Conservation (phyloP, 148 eudicot species). For the Cornus florida region DNA sequence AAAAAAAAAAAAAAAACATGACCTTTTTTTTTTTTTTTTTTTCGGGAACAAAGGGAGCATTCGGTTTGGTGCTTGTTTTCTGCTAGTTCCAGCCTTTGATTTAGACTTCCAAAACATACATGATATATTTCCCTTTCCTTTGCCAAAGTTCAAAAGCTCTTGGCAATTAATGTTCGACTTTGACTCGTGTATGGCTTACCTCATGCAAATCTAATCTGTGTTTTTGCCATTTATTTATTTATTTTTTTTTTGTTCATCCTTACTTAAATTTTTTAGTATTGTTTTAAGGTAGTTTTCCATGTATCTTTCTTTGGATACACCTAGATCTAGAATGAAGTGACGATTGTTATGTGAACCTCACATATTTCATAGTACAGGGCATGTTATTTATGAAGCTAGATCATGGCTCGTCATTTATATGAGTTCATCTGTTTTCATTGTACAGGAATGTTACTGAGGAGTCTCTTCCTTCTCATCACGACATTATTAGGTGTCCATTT, state of each 20-base stretch:
- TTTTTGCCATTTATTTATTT: no score
- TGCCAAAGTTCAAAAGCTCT: background rate
- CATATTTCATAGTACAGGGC: background rate
- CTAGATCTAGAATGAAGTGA: background rate
- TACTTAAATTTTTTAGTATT: no score
- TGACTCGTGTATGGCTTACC: background rate
- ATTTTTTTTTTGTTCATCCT: no score
- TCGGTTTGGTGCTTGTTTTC: background rate
- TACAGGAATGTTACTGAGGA: conserved; percentile 47
- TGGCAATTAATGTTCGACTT: no score
- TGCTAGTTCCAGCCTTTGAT: background rate
- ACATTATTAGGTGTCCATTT: conserved; percentile 76
- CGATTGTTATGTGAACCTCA: background rate
- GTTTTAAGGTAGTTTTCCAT: no score
- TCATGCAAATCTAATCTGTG: no score
- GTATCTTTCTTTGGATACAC: no score
- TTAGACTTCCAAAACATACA: background rate
- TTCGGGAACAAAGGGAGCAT: no score
- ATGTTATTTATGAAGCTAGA: background rate
- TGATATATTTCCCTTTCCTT: background rate
- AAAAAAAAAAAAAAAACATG: no score
- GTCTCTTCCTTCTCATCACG: conserved; percentile 51
- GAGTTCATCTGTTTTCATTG: conserved; percentile 10
- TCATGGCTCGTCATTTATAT: background rate
- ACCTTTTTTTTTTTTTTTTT: no score